Base-by-base conservation (phyloP, 2,329 filamentous ascomycete species). In the Aureobasidium melanogenum region DNA sequence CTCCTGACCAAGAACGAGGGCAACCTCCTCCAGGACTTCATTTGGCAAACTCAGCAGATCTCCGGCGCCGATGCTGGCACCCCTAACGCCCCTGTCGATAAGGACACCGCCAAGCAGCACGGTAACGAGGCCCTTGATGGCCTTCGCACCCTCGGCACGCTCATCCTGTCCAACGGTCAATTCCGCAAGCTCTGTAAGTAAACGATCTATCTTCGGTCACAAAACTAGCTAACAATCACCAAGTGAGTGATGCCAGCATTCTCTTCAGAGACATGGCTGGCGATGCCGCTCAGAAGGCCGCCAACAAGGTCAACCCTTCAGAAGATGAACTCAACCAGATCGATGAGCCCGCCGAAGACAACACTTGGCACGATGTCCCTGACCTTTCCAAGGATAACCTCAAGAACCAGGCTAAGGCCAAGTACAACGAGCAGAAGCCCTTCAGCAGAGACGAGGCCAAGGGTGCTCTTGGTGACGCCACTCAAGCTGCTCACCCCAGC, bases 161-260 rank as follows among this genome's bases (percentile, higher is more conserved):
- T 99, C 62, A 79, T 97, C 68, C 88, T 97, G 70, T 96, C 92
- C 69, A 99, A 99, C 69, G 94, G 94, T 66, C 92, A 97, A 73
- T 97, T 96, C 81, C 84, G 91, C 67, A 96, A 96, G 79, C 84
- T 96, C 36, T 76, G 88, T 88, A 83, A 74, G 87, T 84, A 30
- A 48, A n/a, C 2, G 19, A 14, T 17, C 39, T 32, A 50, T 26
- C 15, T 32, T 10, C 17, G 7, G 15, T 6, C 22, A 26, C 10
- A 10, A 32, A 3, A 19, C 10, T 36, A 19, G 28, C 69, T 73
- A 66, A 72, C 60, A 22, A 2, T 17, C 15, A 38, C 9, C 15
- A 55, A 83, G 81, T 96, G 66, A 88, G 83, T 64, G 94, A 99
- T 79, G 88, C 88, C 14, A 84, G 84, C 28, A 80, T 93, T 38